phyloP scores from a whole-genome alignment of 495 filamentous ascomycete genomes.

The Talaromyces adpressus region DNA sequence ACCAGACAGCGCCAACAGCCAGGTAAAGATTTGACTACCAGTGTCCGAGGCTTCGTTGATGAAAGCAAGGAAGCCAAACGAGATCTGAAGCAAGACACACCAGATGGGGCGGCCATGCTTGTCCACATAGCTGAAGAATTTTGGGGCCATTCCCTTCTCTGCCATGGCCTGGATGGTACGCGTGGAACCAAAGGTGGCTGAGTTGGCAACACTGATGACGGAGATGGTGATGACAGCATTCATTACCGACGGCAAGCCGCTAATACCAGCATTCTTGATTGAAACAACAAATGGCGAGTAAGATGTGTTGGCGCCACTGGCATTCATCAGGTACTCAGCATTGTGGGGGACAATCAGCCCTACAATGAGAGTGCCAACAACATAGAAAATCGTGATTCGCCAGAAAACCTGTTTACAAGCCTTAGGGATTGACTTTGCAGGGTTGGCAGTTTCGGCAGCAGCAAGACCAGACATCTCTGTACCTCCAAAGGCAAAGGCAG shows the following conservation, averaged over 20 bases:
- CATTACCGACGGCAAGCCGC: slow-evolving; percentile 62
- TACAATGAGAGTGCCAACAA: slow-evolving; percentile 65
- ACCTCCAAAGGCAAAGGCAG: slow-evolving; percentile 66
- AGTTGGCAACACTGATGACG: slow-evolving; percentile 60
- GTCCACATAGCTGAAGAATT: slow-evolving; percentile 50
- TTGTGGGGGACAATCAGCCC: slow-evolving; percentile 61
- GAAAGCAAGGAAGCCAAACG: slow-evolving; percentile 49
- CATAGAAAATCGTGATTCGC: slow-evolving; percentile 71
- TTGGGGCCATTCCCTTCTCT: slow-evolving; percentile 49
- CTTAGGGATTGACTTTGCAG: slow-evolving; percentile 54
- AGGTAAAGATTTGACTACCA: slow-evolving; percentile 40
- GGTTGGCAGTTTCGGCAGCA: slow-evolving; percentile 62
- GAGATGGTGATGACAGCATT: slow-evolving; percentile 68
- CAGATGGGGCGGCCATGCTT: slow-evolving; percentile 48
- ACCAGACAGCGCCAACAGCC: slow-evolving; percentile 64
- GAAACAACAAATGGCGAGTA: slow-evolving; percentile 72
- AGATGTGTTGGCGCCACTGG: slow-evolving; percentile 41
- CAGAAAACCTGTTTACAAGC: slow-evolving; percentile 71
- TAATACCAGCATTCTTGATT: slow-evolving; percentile 58
- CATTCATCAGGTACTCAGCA: slow-evolving; percentile 35
- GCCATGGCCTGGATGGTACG: slow-evolving; percentile 59
- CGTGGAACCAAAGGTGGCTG: slow-evolving; percentile 53
- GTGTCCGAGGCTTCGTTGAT: slow-evolving; percentile 37
- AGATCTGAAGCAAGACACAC: slow-evolving; percentile 44
- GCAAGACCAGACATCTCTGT: slow-evolving; percentile 69